These are phyloP conservation scores for Candida palmyrensis DNA, from an alignment of 805 yeast genomes.

Conservation along the genomic window DNA sequence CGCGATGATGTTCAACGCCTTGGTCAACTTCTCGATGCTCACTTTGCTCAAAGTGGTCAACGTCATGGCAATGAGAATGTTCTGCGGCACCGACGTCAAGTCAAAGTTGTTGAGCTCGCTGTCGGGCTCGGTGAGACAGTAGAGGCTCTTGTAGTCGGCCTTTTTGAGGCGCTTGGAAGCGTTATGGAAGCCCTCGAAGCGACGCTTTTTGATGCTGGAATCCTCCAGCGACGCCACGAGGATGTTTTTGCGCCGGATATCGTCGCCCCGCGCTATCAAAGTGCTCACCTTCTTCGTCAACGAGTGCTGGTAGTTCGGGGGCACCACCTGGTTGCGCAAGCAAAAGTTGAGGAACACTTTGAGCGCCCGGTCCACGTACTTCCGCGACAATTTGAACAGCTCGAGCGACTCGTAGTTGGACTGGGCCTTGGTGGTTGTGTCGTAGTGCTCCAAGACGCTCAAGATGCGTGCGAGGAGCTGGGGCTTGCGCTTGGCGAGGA, in stretches of 20 bases:
- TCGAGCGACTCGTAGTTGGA: constrained; percentile 42
- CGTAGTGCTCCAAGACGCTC: constrained; percentile 55
- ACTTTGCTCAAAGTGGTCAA: constrained; percentile 58
- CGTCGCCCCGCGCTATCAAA: constrained; percentile 35
- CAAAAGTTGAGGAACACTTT: constrained; percentile 39
- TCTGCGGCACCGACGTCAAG: constrained; percentile 60
- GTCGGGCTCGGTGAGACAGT: constrained; percentile 55
- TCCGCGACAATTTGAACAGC: constrained; percentile 49
- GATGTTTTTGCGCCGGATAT: constrained; percentile 35
- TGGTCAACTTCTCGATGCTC: constrained; percentile 47
- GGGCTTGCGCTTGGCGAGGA: constrained; percentile 63
- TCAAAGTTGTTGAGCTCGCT: constrained; percentile 67
- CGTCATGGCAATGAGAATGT: constrained; percentile 60
- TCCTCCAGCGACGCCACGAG: constrained; percentile 24
- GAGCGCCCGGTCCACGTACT: constrained; percentile 60
- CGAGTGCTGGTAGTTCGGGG: constrained; percentile 24
- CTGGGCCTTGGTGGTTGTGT: constrained; percentile 49
- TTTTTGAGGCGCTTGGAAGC: constrained; percentile 22
- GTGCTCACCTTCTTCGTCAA: constrained; percentile 22
- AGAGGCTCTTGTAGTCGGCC: constrained; percentile 55
- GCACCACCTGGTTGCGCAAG: constrained; percentile 29
- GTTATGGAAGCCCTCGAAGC: constrained; percentile 39
- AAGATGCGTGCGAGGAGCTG: constrained; percentile 54
- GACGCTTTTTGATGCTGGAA: constrained; percentile 27
- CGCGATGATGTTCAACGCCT: constrained; percentile 65